A percentile compares a stretch with the other conserved stretches of the same genome.
These are phyloP conservation scores for Chaetomidium leptoderma DNA, from an alignment of 495 filamentous ascomycete genomes.

Conservation along the genomic window DNA sequence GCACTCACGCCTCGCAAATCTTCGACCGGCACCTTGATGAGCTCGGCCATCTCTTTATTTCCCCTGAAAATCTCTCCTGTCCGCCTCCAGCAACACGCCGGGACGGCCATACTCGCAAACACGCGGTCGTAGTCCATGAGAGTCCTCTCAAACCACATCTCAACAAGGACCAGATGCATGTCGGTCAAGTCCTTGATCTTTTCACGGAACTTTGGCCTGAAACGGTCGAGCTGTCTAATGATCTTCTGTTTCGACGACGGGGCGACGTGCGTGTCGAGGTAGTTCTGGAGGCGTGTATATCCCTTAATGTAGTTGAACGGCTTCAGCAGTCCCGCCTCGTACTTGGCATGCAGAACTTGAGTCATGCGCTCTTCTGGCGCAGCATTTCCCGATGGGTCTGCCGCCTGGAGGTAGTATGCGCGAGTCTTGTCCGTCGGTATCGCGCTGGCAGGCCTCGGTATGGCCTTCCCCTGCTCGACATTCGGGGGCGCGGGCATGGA, in stretches of 20 bases:
- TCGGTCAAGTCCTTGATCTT: constrained; percentile 87
- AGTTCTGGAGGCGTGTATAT: constrained; percentile 79
- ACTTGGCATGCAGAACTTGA: constrained; percentile 88
- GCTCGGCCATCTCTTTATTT: constrained; percentile 97
- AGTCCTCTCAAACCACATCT: constrained; percentile 97
- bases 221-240: constrained; percentile 80
- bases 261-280: constrained; percentile 85
- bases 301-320: constrained; percentile 98
- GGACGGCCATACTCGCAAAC: constrained; percentile 98
- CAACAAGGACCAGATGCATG: constrained; percentile 85
- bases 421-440: constrained; percentile 74
- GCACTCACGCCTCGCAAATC: constrained; percentile 78
- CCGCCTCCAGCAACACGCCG: constrained; percentile 93
- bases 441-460: constrained; percentile 55
- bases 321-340: constrained; percentile 87
- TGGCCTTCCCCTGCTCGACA: constrained; percentile 50
- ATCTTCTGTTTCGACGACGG: constrained; percentile 79
- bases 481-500: constrained; percentile 45
- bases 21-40: constrained; percentile 91
- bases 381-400: constrained; percentile 88
- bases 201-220: constrained; percentile 92
- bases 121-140: constrained; percentile 97
- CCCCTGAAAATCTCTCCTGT: constrained; percentile 97
- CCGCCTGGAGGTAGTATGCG: constrained; percentile 96
- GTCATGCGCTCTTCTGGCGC: constrained; percentile 93